Percentiles rank a stretch among this genome's conserved stretches.
Evolutionary conservation across 768 basidiomycete species (phyloP).

Genomic region (Podaxis sp.): DNA sequence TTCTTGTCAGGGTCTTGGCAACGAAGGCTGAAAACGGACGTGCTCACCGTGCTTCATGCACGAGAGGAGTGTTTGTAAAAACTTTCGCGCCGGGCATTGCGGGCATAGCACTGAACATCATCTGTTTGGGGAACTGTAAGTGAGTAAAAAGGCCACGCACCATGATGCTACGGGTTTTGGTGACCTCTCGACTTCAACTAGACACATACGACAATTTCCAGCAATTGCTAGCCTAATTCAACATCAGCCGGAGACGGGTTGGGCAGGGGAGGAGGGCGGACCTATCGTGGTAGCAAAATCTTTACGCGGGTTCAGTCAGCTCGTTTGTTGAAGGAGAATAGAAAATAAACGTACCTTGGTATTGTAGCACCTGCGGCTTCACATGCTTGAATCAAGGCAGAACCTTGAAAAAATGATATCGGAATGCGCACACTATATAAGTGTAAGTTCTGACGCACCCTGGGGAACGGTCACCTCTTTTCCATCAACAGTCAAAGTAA

Average conservation of each 20-base stretch:
- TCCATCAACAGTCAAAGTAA: conserved; percentile 94
- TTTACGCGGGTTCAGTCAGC: conserved; percentile 29
- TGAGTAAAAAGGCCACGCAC: conserved; percentile 34
- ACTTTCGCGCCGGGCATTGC: conserved; percentile 94
- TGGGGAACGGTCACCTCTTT: conserved; percentile 97
- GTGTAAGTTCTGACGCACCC: conserved; percentile 51
- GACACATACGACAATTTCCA: conserved; percentile 98
- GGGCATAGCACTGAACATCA: conserved; percentile 78
- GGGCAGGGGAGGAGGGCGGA: conserved; percentile 27
- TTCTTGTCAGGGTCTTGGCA: conserved; percentile 20
- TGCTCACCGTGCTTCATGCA: conserved; percentile 78
- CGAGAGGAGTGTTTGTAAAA: conserved; percentile 89
- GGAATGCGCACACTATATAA: neutral
- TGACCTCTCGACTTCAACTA: conserved; percentile 95
- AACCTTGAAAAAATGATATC: conserved; percentile 47
- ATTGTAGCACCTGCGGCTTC: conserved; percentile 84
- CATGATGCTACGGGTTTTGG: conserved; percentile 96
- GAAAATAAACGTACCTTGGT: conserved; percentile 55
- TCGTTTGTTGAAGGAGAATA: conserved; percentile 11
- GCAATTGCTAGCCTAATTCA: conserved; percentile 82
- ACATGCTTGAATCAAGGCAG: conserved; percentile 96
- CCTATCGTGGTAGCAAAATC: conserved; percentile 89
- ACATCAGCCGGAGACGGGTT: conserved; percentile 5
- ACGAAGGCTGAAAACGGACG: neutral
- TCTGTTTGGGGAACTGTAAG: neutral